Evolutionary conservation across 495 filamentous ascomycete species (phyloP).

Genomic region (Penicillium canescens): DNA sequence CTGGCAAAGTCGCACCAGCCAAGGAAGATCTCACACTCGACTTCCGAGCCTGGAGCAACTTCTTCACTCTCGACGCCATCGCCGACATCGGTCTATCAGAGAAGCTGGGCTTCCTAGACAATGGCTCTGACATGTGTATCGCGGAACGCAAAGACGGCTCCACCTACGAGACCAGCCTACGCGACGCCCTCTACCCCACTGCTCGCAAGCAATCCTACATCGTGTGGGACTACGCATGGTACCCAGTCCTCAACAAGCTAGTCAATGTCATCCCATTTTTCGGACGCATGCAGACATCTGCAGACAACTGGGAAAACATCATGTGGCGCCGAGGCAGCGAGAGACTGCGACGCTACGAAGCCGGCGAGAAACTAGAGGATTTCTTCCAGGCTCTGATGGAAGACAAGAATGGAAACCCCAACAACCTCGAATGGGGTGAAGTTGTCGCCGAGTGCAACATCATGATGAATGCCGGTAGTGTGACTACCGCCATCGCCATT

Average conservation of each 20-base stretch:
- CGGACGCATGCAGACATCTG: conserved; percentile 22
- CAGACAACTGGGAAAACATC: conserved; percentile 38
- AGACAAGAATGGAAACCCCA: conserved; percentile 46
- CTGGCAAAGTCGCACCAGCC: conserved; percentile 24
- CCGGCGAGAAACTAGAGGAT: conserved; percentile 56
- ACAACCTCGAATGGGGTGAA: conserved; percentile 37
- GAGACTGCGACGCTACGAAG: conserved; percentile 42
- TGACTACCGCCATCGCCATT: conserved; percentile 55
- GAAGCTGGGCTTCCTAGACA: conserved; percentile 52
- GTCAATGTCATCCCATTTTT: conserved; percentile 37
- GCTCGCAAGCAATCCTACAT: conserved; percentile 40
- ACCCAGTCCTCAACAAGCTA: conserved; percentile 30
- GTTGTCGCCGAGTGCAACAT: conserved; percentile 35
- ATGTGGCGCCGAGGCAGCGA: conserved; percentile 38
- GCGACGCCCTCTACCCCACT: conserved; percentile 47
- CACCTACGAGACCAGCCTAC: conserved; percentile 39
- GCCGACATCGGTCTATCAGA: conserved; percentile 54
- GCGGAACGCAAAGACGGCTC: conserved; percentile 43
- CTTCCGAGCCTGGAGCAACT: conserved; percentile 45
- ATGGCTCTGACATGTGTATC: conserved; percentile 41
- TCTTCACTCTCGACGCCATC: conserved; percentile 52
- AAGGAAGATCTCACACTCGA: conserved; percentile 36
- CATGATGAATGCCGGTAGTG: conserved; percentile 56
- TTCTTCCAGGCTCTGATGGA: conserved; percentile 59
- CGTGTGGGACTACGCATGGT: conserved; percentile 53